These are phyloP conservation scores for Vitis amurensis DNA, from an alignment of 164 flowering plant species.

Conservation along the genomic window DNA sequence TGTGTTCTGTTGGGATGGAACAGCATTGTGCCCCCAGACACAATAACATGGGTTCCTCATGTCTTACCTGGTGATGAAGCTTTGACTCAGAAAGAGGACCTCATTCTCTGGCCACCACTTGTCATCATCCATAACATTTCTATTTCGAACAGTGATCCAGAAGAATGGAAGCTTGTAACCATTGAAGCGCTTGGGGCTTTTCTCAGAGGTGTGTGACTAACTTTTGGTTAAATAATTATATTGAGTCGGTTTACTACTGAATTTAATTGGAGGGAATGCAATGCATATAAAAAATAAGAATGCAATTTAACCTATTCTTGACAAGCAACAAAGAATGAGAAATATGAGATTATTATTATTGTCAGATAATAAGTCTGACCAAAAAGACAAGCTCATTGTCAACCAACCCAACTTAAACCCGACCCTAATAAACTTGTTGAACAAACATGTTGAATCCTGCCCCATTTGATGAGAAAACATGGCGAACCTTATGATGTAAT, in stretches of 20 bases:
- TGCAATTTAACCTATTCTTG: too few relatives aligned
- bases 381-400: too few relatives aligned
- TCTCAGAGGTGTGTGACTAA: slow-evolving; percentile 30
- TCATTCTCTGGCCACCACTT: slow-evolving; percentile 47
- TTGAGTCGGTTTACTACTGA: too few relatives aligned
- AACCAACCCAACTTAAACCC: too few relatives aligned
- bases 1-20: slow-evolving; percentile 46
- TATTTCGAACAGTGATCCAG: slow-evolving; percentile 17
- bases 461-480: too few relatives aligned
- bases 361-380: too few relatives aligned
- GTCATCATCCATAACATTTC: slow-evolving; percentile 33
- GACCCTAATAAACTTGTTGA: too few relatives aligned
- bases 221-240: neutral
- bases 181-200: slow-evolving; percentile 30
- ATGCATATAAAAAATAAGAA: too few relatives aligned
- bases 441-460: too few relatives aligned
- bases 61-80: slow-evolving; percentile 30
- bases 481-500: too few relatives aligned
- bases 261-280: neutral
- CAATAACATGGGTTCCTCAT: slow-evolving; percentile 30
- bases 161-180: slow-evolving; percentile 21
- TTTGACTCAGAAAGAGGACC: slow-evolving; percentile 39
- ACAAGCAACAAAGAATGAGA: too few relatives aligned
- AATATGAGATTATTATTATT: too few relatives aligned
- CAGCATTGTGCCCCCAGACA: slow-evolving; percentile 15